A percentile compares a stretch with the other conserved stretches of the same genome.
Evolutionary conservation across 768 basidiomycete genomes (phyloP).

Genomic region (Mycena rosella): DNA sequence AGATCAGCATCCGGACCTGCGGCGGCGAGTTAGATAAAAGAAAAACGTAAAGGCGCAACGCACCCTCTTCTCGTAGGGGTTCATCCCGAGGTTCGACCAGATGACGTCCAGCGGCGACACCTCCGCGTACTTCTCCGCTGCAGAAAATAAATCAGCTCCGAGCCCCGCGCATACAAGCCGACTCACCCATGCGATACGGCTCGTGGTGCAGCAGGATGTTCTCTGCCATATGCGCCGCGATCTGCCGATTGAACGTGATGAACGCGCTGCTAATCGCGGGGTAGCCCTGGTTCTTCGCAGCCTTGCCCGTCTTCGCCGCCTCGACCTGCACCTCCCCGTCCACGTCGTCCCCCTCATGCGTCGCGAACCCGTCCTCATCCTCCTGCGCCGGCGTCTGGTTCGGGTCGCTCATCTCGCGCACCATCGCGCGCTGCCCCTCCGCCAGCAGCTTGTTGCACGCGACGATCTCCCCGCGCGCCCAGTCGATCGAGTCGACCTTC

Average conservation of each 20-base stretch:
- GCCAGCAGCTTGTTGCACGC: conserved; percentile 66
- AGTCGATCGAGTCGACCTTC: conserved; percentile 95
- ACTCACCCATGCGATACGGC: conserved; percentile 82
- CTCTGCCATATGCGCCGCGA: conserved; percentile 90
- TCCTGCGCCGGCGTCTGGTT: conserved; percentile 28
- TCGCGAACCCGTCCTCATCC: conserved; percentile 30
- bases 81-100: conserved; percentile 91
- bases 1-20: conserved; percentile 68
- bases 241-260: conserved; percentile 92
- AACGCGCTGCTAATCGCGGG: conserved; percentile 82
- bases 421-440: conserved; percentile 57
- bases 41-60: background rate
- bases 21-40: background rate
- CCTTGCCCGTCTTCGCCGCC: conserved; percentile 29
- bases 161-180: background rate
- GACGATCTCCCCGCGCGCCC: conserved; percentile 83
- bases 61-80: conserved; percentile 87
- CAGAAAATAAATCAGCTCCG: conserved; percentile 1
- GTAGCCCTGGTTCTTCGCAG: conserved; percentile 51
- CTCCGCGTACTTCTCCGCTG: conserved; percentile 77
- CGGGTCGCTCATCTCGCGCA: conserved; percentile 39
- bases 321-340: conserved; percentile 29
- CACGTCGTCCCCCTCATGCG: conserved; percentile 25
- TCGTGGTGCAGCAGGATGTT: conserved; percentile 83
- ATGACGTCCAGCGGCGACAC: conserved; percentile 91